Evolutionary conservation across 23 red algal species (phyloP), one percentile per base, ranked within the genome.

Genomic region (Pyropia yezoensis): DNA sequence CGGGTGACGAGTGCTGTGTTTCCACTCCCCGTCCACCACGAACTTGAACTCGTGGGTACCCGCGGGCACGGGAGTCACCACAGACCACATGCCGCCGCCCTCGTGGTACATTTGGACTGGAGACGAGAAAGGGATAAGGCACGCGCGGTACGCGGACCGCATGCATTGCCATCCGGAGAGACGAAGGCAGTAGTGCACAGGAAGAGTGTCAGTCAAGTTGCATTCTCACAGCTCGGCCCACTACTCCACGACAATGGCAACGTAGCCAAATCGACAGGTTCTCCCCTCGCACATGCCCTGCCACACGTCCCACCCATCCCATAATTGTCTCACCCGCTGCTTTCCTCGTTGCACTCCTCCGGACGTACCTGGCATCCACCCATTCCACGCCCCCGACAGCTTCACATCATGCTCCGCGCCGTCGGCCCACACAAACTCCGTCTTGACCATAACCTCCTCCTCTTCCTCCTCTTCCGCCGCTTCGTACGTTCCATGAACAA

Each of bases 371-470:
- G 83, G 73, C 74, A 79, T 74, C 83, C 83, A 88, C 13, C 76
- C 76, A 69, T 88, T 88, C 83, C 83, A 88, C 52, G 74, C 49
- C 14, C 83, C 83, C 13, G 83, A 79, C 17, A 88, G 67, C 65
- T 80, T 80, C 25, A 81, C 83, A 33, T 88, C 83, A 59, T 82
- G 28, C 25, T 88, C 63, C 14, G 83, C 83, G 18, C 83, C 83
- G 49, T 88, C 83, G 12, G 83, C 83, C 65, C 76, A 88, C 18
- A 88, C 83, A 74, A 88, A 88, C 76, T 88, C 83, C 15, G 83
- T 88, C 52, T 81, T 79, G 19, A 82, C 77, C 66, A 82, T 71
- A 1, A 88, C 83, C 20, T 81, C 83, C 19, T 81, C 74, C 39
- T 88, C 76, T 3, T 83, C 78, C 18, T 70, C 65, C 58, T 80